Conservation (phyloP, 768 basidiomycete genomes). For the Hemileccinum rubropunctum region DNA sequence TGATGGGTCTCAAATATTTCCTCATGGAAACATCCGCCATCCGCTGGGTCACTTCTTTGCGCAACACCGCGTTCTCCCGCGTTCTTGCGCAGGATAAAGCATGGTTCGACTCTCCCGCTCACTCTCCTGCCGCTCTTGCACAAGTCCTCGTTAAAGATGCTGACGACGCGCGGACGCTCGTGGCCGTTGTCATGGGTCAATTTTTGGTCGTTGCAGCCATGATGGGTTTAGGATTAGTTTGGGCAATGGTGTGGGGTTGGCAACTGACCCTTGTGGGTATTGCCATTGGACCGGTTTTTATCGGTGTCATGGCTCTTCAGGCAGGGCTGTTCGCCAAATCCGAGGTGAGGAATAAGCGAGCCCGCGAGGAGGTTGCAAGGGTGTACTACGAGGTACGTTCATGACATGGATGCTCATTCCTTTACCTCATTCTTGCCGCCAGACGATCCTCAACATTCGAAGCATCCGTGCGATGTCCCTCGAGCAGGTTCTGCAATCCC, state of each 20-base stretch:
- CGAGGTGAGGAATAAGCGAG: slow-evolving; percentile 79
- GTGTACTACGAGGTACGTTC: slow-evolving; percentile 79
- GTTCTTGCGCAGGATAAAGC: slow-evolving; percentile 79
- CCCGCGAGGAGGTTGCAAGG: slow-evolving; percentile 81
- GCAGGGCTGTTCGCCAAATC: slow-evolving; percentile 65
- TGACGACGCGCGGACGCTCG: slow-evolving; percentile 79
- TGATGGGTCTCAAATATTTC: slow-evolving; percentile 75
- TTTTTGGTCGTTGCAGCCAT: slow-evolving; percentile 72
- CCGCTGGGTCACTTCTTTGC: slow-evolving; percentile 69
- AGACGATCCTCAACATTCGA: slow-evolving; percentile 81
- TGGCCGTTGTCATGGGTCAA: slow-evolving; percentile 72
- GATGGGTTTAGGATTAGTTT: slow-evolving; percentile 79
- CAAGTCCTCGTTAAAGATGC: slow-evolving; percentile 84
- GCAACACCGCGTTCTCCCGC: slow-evolving; percentile 51
- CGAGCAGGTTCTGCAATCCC: slow-evolving; percentile 61
- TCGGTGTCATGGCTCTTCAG: slow-evolving; percentile 69
- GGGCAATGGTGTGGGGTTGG: slow-evolving; percentile 90
- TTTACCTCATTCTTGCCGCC: slow-evolving; percentile 2
- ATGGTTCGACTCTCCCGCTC: slow-evolving; percentile 76
- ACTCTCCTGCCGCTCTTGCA: slow-evolving; percentile 59
- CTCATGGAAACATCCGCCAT: slow-evolving; percentile 74
- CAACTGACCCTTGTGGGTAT: slow-evolving; percentile 89
- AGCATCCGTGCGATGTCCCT: slow-evolving; percentile 88
- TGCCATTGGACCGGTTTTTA: slow-evolving; percentile 84
- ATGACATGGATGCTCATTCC: not conserved